These are phyloP conservation scores for Backusella tuberculispora DNA, from an alignment of 192 early-diverging fungal genomes.

Conservation along the genomic window DNA sequence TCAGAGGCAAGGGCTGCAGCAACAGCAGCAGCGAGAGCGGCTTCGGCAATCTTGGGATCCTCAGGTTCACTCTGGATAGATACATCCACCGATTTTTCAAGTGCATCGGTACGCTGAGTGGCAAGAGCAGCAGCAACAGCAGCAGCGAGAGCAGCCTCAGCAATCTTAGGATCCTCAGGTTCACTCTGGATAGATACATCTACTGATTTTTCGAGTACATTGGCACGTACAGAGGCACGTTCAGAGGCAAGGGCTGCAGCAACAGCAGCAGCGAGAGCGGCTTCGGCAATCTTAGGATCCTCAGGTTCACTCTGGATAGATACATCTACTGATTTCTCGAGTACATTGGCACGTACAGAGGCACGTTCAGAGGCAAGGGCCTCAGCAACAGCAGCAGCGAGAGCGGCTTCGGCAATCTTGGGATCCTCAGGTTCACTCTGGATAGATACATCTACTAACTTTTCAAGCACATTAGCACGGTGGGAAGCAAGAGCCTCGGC, in stretches of 20 bases:
- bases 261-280: background rate
- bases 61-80: background rate
- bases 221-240: background rate
- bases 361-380: constrained; percentile 1
- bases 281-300: background rate
- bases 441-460: background rate
- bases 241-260: background rate
- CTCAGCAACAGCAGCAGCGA: background rate
- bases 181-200: background rate
- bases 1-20: background rate
- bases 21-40: background rate
- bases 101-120: background rate
- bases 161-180: constrained; percentile 1
- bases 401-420: background rate
- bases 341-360: constrained; percentile 20
- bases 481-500: background rate
- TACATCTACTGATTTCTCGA: constrained; percentile 14
- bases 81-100: background rate
- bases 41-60: background rate
- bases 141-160: background rate
- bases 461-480: background rate
- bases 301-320: background rate
- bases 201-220: background rate
- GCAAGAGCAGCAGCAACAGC: constrained; percentile 6
- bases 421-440: constrained; percentile 10